These are phyloP conservation scores for Telopea speciosissima DNA, from an alignment of 177 flowering plant genomes.

Conservation along the genomic window DNA sequence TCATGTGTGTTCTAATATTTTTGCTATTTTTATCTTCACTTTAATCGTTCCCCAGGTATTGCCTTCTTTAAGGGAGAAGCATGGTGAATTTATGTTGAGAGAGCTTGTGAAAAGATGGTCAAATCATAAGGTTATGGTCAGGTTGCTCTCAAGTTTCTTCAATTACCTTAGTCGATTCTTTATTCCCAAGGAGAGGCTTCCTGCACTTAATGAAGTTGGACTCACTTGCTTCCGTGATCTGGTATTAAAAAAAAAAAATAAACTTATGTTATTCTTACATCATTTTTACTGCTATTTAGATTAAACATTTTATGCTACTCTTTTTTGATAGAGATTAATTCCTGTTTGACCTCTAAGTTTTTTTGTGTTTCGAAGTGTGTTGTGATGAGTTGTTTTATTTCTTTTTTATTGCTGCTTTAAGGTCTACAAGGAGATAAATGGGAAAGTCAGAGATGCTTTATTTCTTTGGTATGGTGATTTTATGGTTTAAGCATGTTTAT, in stretches of 20 bases:
- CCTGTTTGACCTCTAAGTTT: background rate
- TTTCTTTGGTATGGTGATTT: background rate
- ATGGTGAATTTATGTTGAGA: background rate
- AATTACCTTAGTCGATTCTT: background rate
- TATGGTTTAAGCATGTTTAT: background rate
- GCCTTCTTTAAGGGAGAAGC: background rate
- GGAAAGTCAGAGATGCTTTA: background rate
- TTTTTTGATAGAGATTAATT: background rate
- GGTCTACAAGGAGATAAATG: background rate
- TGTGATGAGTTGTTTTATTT: background rate
- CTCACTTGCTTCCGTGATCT: background rate
- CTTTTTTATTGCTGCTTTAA: background rate
- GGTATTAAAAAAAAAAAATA: background rate
- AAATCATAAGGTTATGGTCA: background rate
- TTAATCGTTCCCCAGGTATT: background rate
- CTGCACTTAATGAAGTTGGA: background rate
- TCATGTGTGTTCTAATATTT: too few species aligned
- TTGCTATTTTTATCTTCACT: too few species aligned
- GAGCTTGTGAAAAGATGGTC: constrained; percentile 1
- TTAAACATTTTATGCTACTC: background rate
- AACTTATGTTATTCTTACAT: background rate
- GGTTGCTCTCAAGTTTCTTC: background rate
- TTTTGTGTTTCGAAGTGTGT: background rate
- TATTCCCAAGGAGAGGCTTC: background rate
- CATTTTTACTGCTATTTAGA: background rate